Conservation (phyloP, 257 asterid genomes). For the Nicotiana undulata region DNA sequence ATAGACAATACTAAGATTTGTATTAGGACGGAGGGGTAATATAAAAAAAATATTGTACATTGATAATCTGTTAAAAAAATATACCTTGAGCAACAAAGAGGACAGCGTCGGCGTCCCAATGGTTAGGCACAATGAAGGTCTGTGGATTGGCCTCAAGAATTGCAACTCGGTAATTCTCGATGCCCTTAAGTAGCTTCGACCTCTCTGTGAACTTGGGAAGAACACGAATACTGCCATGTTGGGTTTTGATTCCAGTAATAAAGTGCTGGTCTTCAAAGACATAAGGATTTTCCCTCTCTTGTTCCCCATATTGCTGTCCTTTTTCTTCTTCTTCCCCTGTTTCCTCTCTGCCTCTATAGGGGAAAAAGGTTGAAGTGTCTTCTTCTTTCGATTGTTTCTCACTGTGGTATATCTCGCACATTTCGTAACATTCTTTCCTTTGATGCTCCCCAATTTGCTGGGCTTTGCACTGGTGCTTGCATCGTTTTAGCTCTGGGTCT, state of each 20-base stretch:
- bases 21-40: too few species aligned
- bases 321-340: neutral
- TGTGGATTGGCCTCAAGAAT: conserved; percentile 61
- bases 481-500: conserved; percentile 29
- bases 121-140: conserved; percentile 51
- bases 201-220: conserved; percentile 52
- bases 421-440: conserved; percentile 8
- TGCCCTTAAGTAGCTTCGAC: conserved; percentile 46
- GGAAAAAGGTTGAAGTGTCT: neutral
- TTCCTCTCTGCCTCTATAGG: neutral
- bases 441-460: conserved; percentile 1
- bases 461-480: conserved; percentile 28
- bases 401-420: conserved; percentile 14
- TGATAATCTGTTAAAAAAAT: neutral
- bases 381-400: conserved; percentile 8
- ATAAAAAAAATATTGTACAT: too few species aligned
- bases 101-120: conserved; percentile 55
- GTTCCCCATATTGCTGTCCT: neutral
- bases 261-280: conserved; percentile 58
- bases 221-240: conserved; percentile 46
- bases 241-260: conserved; percentile 26
- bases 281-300: conserved; percentile 27
- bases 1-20: too few species aligned
- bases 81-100: conserved; percentile 49
- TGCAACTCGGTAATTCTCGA: conserved; percentile 47